Percentiles rank a stretch among this genome's conserved stretches.
Evolutionary conservation across 2,329 filamentous ascomycete species (phyloP).

Genomic region (Mycosphaerella sp.): DNA sequence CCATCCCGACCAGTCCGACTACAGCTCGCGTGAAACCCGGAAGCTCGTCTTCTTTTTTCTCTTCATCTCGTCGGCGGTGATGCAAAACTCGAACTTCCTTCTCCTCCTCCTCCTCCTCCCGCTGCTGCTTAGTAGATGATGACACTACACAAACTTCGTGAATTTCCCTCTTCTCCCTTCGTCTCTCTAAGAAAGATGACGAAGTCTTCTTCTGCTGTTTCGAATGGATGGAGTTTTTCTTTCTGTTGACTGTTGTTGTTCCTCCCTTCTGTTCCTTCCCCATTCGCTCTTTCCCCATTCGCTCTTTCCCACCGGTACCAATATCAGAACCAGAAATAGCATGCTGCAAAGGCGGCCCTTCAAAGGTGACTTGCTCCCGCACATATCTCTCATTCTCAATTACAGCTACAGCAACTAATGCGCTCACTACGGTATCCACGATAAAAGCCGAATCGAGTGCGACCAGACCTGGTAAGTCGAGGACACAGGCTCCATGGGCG

Average conservation of each 20-base stretch:
- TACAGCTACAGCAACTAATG: constrained; percentile 42
- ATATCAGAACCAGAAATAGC: too few relatives aligned
- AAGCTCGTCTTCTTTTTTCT: constrained; percentile 33
- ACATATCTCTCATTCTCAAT: constrained; percentile 38
- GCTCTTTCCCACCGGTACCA: too few relatives aligned
- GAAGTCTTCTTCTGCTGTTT: too few relatives aligned
- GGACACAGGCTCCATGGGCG: constrained; percentile 36
- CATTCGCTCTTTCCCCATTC: too few relatives aligned
- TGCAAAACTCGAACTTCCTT: too few relatives aligned
- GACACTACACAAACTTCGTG: background rate
- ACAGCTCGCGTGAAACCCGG: constrained; percentile 37
- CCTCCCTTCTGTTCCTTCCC: too few relatives aligned
- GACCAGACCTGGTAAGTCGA: constrained; percentile 42
- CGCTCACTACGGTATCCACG: constrained; percentile 40
- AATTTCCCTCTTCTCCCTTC: constrained; percentile 16
- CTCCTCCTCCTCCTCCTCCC: constrained; percentile 9
- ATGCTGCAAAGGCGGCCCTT: constrained; percentile 26
- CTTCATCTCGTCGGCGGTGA: constrained; percentile 14
- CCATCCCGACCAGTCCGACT: constrained; percentile 38
- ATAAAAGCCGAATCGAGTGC: constrained; percentile 43
- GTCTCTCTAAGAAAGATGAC: constrained; percentile 1
- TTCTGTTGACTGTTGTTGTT: background rate
- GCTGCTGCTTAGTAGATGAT: constrained; percentile 1
- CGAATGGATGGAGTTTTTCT: background rate
- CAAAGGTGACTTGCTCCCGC: constrained; percentile 28